Percentiles rank a stretch among this genome's conserved stretches.
phyloP scores from a whole-genome alignment of 768 basidiomycete species.

The Kwoniella sp. region DNA sequence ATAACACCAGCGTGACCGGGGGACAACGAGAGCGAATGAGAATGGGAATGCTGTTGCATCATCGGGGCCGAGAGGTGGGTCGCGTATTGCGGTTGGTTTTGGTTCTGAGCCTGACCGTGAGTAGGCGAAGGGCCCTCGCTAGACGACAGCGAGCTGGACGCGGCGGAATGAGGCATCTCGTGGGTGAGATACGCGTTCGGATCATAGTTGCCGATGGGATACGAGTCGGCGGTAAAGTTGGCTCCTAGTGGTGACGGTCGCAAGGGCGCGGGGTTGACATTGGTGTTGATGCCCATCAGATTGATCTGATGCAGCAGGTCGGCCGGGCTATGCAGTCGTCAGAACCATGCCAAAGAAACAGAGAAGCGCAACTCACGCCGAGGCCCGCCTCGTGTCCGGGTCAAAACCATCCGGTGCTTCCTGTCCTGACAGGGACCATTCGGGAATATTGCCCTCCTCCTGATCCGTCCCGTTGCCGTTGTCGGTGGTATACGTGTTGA shows the following conservation, averaged over 20 bases:
- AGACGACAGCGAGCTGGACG: slow-evolving; percentile 1
- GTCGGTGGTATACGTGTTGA: slow-evolving; percentile 32
- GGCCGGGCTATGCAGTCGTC: slow-evolving; percentile 22
- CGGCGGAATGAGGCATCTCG: not conserved
- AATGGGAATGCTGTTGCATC: not conserved
- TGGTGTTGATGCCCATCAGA: slow-evolving; percentile 28
- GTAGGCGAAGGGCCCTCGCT: slow-evolving; percentile 6
- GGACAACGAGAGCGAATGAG: slow-evolving; percentile 1
- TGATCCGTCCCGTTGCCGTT: slow-evolving; percentile 24
- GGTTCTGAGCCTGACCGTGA: not conserved
- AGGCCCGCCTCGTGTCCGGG: slow-evolving; percentile 33
- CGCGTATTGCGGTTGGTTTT: not conserved
- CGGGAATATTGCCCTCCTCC: not conserved
- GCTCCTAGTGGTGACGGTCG: slow-evolving; percentile 17
- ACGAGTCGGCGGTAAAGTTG: slow-evolving; percentile 12
- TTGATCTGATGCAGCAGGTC: slow-evolving; percentile 34
- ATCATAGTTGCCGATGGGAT: not conserved
- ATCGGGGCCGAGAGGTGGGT: not conserved
- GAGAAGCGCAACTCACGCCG: slow-evolving; percentile 37
- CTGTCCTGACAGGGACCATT: slow-evolving; percentile 1
- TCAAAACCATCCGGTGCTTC: slow-evolving; percentile 29
- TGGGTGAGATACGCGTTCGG: not conserved
- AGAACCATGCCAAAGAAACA: not conserved
- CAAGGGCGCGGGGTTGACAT: slow-evolving; percentile 1
- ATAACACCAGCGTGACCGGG: not conserved